These are phyloP conservation scores for Eruca vesicaria DNA, from an alignment of 441 rosid species.

Conservation along the genomic window DNA sequence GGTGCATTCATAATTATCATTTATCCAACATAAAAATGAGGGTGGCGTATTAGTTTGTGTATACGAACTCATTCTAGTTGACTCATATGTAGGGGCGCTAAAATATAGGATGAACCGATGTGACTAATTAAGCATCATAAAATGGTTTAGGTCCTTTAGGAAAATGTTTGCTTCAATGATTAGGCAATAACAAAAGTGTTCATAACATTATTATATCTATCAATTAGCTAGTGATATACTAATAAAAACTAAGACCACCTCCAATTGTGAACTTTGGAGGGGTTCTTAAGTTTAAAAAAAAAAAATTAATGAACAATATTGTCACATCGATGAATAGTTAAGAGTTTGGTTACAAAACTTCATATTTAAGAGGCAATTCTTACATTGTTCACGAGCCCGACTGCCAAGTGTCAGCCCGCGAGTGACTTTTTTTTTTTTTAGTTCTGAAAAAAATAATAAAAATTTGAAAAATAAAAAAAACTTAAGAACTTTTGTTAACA, in stretches of 20 bases:
- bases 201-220: background rate
- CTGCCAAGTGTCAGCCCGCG: too few relatives aligned
- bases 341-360: too few relatives aligned
- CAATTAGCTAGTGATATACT: background rate
- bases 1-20: conserved; percentile 2
- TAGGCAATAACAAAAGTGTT: background rate
- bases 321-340: too few relatives aligned
- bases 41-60: background rate
- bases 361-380: too few relatives aligned
- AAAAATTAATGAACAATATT: too few relatives aligned
- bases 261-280: too few relatives aligned
- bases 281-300: too few relatives aligned
- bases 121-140: background rate
- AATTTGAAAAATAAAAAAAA: too few relatives aligned
- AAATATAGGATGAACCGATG: background rate
- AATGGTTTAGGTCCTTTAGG: background rate
- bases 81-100: background rate
- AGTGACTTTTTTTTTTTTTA: too few relatives aligned
- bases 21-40: background rate
- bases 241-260: background rate
- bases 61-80: background rate
- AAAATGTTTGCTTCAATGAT: conserved; percentile 5
- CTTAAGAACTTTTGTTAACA: too few relatives aligned
- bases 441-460: too few relatives aligned
- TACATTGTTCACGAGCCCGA: too few relatives aligned